Base-by-base conservation (phyloP, 2,329 filamentous ascomycete species). In the Xylariaceae sp. region DNA sequence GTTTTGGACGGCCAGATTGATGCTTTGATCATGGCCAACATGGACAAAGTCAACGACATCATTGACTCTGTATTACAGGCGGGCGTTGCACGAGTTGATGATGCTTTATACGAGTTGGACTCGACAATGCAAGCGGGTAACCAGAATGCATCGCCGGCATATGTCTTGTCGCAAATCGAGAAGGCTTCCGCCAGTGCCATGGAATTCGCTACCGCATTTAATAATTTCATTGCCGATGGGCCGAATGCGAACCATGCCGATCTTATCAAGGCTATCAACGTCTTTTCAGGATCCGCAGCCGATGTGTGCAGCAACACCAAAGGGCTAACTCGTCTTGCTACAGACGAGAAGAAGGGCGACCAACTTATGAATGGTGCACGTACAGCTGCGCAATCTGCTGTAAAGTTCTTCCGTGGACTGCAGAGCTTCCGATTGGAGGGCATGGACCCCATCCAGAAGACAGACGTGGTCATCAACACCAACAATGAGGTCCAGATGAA, bases 101-200 rank as follows among this genome's bases (percentile, higher is more conserved):
- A 99, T 70, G 90, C 94, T 39, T 76, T 99, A 33, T 99, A 99
- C 71, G 94, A 99, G 69, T 78, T 99, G 39, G 94, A 99, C 70
- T 97, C 94, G 17, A 88, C 88, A 17, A 97, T 97, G 90, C 92
- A 97, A 68, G 94, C 92, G 38, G 94, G 94, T 69, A 99, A 99
- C 73, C 94, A 97, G 72, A 99, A 95, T 63, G 94, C 94, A 1
- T 95, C 91, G 38, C 90, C 94, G 12, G 83, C 92, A 1, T 97
- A 95, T 66, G 91, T 99, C 11, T 77, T 99, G 44, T 97, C 92
- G 2, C 92, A 97, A 68, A 91, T 97, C 51, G 94, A 99, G 67
- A 99, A 97, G 75, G 91, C 94, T 0, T 94, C 91, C 7, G 84
- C 90, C 10, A 95, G 85, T 57, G 90, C 94, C 11, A 97, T 95